These are phyloP conservation scores for Phlyctochytrium arcticum DNA, from an alignment of 192 early-diverging fungal species.

Conservation along the genomic window DNA sequence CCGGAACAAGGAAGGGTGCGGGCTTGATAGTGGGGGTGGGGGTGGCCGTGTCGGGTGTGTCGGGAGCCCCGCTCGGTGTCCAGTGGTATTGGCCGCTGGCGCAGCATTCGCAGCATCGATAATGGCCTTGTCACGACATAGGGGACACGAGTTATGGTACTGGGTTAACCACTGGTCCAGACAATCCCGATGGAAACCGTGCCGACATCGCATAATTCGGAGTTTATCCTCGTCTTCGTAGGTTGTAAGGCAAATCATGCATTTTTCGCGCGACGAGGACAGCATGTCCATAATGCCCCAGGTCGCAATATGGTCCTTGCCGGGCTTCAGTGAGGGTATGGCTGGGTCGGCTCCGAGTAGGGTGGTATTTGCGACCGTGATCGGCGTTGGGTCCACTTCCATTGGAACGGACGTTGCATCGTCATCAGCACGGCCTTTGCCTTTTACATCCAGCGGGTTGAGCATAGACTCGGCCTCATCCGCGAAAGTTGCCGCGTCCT, in stretches of 20 bases:
- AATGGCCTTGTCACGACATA: conserved; percentile 39
- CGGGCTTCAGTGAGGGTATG: not conserved
- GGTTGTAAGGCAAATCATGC: conserved; percentile 41
- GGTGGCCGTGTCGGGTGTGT: not conserved
- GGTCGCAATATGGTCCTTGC: not conserved
- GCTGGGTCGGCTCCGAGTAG: too few species aligned
- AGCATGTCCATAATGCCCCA: conserved; percentile 31
- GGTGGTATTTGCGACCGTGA: too few species aligned
- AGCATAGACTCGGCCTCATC: not conserved
- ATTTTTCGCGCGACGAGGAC: conserved; percentile 37
- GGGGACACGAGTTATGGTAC: conserved; percentile 43
- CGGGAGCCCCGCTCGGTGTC: not conserved
- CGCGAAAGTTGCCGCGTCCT: not conserved
- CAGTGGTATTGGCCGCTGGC: not conserved
- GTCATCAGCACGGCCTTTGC: not conserved
- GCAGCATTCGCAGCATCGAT: not conserved
- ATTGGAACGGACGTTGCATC: not conserved
- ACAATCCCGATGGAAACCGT: conserved; percentile 48
- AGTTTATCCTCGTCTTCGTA: conserved; percentile 44
- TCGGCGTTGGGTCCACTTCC: too few species aligned
- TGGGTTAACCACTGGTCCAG: conserved; percentile 42
- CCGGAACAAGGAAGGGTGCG: not conserved
- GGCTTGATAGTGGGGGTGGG: not conserved
- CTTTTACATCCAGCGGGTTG: not conserved
- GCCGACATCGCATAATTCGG: conserved; percentile 40